These are phyloP conservation scores for Chrysophaeum taylorii DNA, from an alignment of 352 stramenopile genomes.

Conservation along the genomic window DNA sequence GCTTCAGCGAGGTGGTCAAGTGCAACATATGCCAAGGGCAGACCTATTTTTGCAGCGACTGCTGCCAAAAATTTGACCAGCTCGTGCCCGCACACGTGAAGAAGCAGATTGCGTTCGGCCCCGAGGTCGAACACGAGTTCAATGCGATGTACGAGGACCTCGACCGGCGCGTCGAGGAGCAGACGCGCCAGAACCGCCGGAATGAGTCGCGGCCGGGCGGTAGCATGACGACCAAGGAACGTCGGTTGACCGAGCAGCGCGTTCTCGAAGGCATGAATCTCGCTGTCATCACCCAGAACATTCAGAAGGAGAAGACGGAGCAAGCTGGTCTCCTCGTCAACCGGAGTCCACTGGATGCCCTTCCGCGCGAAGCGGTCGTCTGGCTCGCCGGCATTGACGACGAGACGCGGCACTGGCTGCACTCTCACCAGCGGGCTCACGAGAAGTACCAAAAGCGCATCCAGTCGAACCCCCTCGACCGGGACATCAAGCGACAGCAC, in stretches of 20 bases:
- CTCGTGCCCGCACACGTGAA: neutral
- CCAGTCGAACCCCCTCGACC: too few species aligned
- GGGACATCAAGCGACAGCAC: too few species aligned
- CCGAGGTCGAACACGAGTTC: neutral
- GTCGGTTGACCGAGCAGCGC: neutral
- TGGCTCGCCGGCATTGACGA: slow-evolving; percentile 8
- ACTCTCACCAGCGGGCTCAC: too few species aligned
- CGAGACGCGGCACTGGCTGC: neutral
- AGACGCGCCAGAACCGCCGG: neutral
- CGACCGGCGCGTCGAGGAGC: neutral
- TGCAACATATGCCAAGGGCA: neutral
- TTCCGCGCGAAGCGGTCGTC: neutral
- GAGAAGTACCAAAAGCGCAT: too few species aligned
- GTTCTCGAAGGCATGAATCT: neutral
- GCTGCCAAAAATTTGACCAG: neutral
- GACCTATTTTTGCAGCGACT: neutral
- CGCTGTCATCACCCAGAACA: neutral
- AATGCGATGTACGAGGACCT: neutral
- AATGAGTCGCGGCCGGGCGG: neutral
- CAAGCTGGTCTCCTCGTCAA: neutral
- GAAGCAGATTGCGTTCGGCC: neutral
- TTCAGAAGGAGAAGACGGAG: neutral
- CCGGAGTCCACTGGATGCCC: neutral
- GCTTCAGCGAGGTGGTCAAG: too few species aligned
- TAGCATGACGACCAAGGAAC: neutral